A percentile compares a stretch with the other conserved stretches of the same genome.
These are phyloP conservation scores for Chlorencoelia australis DNA, from an alignment of 2,329 filamentous ascomycete species.

Conservation along the genomic window DNA sequence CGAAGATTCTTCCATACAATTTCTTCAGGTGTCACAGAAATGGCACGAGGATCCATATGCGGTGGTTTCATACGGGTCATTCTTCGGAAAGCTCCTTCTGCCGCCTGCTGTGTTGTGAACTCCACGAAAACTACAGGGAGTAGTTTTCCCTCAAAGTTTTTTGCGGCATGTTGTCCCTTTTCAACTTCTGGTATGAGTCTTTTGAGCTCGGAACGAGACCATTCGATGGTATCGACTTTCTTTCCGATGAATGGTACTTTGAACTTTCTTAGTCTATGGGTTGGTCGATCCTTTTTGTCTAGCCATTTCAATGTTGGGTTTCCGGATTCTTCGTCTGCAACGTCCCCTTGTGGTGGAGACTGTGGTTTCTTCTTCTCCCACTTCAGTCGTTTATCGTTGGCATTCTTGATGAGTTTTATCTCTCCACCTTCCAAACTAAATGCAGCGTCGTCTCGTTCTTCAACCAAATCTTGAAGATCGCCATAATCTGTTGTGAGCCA, in stretches of 20 bases:
- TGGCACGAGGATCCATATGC: slow-evolving; percentile 70
- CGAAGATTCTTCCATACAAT: slow-evolving; percentile 79
- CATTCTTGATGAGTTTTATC: slow-evolving; percentile 69
- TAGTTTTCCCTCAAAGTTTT: slow-evolving; percentile 50
- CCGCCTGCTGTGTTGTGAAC: slow-evolving; percentile 70
- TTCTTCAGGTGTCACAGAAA: slow-evolving; percentile 70
- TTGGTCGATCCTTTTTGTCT: slow-evolving; percentile 60
- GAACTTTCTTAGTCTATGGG: slow-evolving; percentile 59
- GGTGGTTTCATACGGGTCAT: slow-evolving; percentile 74
- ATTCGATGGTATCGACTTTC: slow-evolving; percentile 91
- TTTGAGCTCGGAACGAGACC: slow-evolving; percentile 69
- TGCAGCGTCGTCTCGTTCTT: slow-evolving; percentile 69
- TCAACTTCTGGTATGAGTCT: slow-evolving; percentile 64
- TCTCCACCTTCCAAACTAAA: slow-evolving; percentile 80
- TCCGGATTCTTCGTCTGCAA: slow-evolving; percentile 55
- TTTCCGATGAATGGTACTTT: slow-evolving; percentile 68
- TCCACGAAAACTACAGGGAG: slow-evolving; percentile 70
- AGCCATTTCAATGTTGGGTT: slow-evolving; percentile 65
- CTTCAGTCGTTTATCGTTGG: slow-evolving; percentile 55
- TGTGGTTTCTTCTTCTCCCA: slow-evolving; percentile 27
- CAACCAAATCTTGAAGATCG: slow-evolving; percentile 68
- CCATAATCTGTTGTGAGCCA: slow-evolving; percentile 75
- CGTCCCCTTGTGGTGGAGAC: slow-evolving; percentile 32
- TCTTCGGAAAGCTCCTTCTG: slow-evolving; percentile 75
- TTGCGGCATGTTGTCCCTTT: slow-evolving; percentile 55